These are phyloP conservation scores for Sclerotinia trifoliorum DNA, from an alignment of 2,329 filamentous ascomycete species.

Conservation along the genomic window DNA sequence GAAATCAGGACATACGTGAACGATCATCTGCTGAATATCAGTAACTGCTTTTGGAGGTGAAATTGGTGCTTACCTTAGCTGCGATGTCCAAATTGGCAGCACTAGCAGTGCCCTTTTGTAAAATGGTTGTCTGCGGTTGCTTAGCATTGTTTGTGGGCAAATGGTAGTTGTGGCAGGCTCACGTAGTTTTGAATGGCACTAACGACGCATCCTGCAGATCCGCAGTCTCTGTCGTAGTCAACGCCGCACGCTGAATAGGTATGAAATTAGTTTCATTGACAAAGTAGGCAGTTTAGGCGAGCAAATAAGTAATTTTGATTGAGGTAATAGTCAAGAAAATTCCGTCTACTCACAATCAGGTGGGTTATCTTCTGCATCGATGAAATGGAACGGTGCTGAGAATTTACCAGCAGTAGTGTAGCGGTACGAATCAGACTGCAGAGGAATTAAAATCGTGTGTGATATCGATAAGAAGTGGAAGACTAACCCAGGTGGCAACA, in stretches of 20 bases:
- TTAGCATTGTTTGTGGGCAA: constrained; percentile 11
- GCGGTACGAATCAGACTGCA: constrained; percentile 54
- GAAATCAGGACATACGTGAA: constrained; percentile 39
- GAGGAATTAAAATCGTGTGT: not conserved
- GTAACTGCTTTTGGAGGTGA: not conserved
- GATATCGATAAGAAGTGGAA: not conserved
- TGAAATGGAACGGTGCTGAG: constrained; percentile 64
- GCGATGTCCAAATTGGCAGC: constrained; percentile 54
- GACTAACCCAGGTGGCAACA: constrained; percentile 57
- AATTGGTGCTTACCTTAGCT: constrained; percentile 47
- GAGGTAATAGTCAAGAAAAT: not conserved
- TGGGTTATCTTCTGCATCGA: constrained; percentile 64
- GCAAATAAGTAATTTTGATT: not conserved
- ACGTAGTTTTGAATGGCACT: constrained; percentile 41
- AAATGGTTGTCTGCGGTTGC: constrained; percentile 27
- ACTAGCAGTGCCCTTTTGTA: constrained; percentile 40
- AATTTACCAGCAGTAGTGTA: constrained; percentile 63
- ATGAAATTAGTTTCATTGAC: not conserved
- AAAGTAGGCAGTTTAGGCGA: not conserved
- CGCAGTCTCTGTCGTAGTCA: constrained; percentile 60
- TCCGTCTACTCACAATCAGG: constrained; percentile 42
- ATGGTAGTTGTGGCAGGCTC: not conserved
- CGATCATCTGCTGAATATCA: constrained; percentile 31
- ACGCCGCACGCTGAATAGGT: constrained; percentile 49
- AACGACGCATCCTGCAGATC: constrained; percentile 58